Percentiles rank a stretch among this genome's conserved stretches.
Conservation (phyloP, 2,329 filamentous ascomycete species). For the Niveomyces coronatus region DNA sequence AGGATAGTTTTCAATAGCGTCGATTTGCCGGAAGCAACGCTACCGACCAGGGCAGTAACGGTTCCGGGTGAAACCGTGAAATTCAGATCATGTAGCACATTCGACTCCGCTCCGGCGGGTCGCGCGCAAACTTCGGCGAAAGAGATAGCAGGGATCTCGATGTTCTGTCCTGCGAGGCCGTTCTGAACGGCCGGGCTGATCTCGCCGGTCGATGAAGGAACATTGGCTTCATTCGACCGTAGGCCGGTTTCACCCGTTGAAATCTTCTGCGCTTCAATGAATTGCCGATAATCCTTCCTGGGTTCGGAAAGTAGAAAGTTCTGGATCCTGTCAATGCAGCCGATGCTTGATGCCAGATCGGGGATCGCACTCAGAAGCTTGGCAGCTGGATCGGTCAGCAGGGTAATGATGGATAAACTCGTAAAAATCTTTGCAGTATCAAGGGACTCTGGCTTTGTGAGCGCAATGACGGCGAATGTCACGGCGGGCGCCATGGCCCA, state of each 20-base stretch:
- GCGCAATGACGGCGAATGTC: conserved; percentile 8
- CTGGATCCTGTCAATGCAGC: conserved; percentile 14
- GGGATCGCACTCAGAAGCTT: conserved; percentile 13
- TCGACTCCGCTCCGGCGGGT: not conserved
- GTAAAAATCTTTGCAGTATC: conserved; percentile 13
- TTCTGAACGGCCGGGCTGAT: too few relatives aligned
- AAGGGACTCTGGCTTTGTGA: conserved; percentile 2
- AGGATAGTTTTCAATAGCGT: conserved; percentile 22
- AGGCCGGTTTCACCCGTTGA: not conserved
- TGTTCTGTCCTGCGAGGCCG: not conserved
- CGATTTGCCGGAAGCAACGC: conserved; percentile 27
- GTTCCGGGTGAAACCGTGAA: conserved; percentile 2
- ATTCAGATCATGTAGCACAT: not conserved
- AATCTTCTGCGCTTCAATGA: not conserved
- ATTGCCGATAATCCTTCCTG: not conserved
- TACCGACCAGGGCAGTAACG: conserved; percentile 20
- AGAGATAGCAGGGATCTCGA: not conserved
- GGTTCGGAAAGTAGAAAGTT: conserved; percentile 10
- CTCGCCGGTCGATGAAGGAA: too few relatives aligned
- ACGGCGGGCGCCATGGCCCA: conserved; percentile 11
- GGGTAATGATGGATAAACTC: conserved; percentile 14
- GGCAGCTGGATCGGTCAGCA: conserved; percentile 13
- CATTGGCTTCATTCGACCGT: too few relatives aligned
- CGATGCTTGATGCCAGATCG: conserved; percentile 10
- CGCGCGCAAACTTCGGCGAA: conserved; percentile 1